Evolutionary conservation across 176 grass and related monocot species (phyloP).

Genomic region (Eleusine indica): DNA sequence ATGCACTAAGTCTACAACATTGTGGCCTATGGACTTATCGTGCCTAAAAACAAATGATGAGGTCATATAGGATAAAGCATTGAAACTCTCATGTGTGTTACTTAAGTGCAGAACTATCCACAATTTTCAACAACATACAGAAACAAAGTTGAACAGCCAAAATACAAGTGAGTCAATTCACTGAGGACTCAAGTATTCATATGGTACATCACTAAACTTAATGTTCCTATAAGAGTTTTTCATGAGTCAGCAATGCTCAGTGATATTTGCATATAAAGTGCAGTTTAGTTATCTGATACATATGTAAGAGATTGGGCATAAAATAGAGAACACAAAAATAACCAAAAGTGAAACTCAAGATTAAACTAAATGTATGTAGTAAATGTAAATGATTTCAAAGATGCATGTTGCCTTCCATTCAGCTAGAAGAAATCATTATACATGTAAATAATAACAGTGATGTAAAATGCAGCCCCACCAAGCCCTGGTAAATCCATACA

Average conservation of each 20-base stretch:
- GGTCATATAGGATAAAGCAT: conserved; percentile 13
- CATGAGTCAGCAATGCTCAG: conserved; percentile 12
- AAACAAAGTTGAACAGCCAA: conserved; percentile 22
- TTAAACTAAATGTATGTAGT: conserved; percentile 6
- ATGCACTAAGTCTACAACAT: conserved; percentile 14
- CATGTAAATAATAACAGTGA: not conserved
- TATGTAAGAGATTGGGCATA: not conserved
- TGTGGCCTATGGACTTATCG: not conserved
- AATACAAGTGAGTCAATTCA: conserved; percentile 4
- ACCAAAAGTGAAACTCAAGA: not conserved
- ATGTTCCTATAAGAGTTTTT: conserved; percentile 8
- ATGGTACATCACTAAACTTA: conserved; percentile 15
- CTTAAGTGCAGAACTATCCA: conserved; percentile 7
- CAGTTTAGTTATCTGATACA: not conserved
- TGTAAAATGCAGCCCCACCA: conserved; percentile 11
- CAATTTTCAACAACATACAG: conserved; percentile 17
- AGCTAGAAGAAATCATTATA: conserved; percentile 7
- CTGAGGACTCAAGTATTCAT: conserved; percentile 1
- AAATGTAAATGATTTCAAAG: not conserved
- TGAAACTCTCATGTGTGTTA: conserved; percentile 26
- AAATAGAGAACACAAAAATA: not conserved
- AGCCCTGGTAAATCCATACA: conserved; percentile 13
- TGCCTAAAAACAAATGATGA: conserved; percentile 2
- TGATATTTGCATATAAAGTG: conserved; percentile 1
- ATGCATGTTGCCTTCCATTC: not conserved